phyloP scores from a whole-genome alignment of 345 rosid species.

The Salix viminalis region DNA sequence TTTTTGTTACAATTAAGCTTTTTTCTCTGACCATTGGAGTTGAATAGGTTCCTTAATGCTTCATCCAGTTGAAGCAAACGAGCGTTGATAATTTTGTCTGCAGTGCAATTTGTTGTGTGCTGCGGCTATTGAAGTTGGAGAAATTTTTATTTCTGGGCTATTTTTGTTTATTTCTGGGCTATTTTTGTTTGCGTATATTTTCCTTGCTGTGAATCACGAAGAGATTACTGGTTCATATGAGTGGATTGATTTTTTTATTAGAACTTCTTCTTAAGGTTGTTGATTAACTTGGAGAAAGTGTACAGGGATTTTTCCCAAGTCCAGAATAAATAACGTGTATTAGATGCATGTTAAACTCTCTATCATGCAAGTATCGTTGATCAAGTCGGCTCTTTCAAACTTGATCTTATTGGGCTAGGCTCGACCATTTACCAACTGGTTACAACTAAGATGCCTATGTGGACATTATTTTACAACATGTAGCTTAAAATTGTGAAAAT shows the following conservation, averaged over 20 bases:
- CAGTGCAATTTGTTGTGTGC: not conserved
- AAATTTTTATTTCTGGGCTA: not conserved
- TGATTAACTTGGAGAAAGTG: too few relatives aligned
- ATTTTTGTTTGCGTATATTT: not conserved
- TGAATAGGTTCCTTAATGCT: slow-evolving; percentile 30
- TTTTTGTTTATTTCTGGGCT: not conserved
- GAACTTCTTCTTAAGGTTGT: not conserved
- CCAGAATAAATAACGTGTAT: too few relatives aligned
- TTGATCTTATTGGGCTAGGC: not conserved
- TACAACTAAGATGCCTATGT: not conserved
- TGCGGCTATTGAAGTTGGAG: slow-evolving; percentile 15
- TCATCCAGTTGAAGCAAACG: slow-evolving; percentile 54
- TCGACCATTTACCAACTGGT: not conserved
- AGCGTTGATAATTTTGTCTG: not conserved
- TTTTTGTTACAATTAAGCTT: slow-evolving; percentile 23
- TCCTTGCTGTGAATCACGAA: not conserved
- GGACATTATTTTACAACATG: not conserved
- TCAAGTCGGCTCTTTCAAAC: not conserved
- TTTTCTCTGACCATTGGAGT: slow-evolving; percentile 39
- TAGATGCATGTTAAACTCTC: too few relatives aligned
- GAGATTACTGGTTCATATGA: not conserved
- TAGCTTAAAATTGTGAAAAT: not conserved
- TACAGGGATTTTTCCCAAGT: too few relatives aligned
- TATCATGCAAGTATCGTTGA: too few relatives aligned
- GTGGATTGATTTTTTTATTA: not conserved